Evolutionary conservation across 345 rosid genomes (phyloP).

Genomic region (Leavenworthia alabamica): DNA sequence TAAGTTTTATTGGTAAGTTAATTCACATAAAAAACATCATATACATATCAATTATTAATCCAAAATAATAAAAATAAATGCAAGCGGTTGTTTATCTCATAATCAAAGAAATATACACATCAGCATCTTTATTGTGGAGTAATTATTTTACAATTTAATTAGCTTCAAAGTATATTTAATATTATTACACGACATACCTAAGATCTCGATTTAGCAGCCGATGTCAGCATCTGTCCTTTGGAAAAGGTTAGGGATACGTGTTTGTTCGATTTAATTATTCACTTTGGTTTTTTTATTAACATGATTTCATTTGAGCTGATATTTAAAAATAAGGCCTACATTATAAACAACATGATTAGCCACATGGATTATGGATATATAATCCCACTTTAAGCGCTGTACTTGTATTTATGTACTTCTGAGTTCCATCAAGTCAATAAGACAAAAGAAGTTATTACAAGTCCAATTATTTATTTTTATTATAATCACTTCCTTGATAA

Average conservation of each 20-base stretch:
- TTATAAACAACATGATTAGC: slow-evolving; percentile 25
- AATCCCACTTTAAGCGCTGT: slow-evolving; percentile 35
- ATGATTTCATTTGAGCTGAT: slow-evolving; percentile 1
- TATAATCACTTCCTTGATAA: neutral
- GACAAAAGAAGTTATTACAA: slow-evolving; percentile 30
- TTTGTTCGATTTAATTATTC: slow-evolving; percentile 1
- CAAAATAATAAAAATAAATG: too few species aligned
- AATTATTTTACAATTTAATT: neutral
- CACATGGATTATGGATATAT: too few species aligned
- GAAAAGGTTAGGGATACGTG: slow-evolving; percentile 32
- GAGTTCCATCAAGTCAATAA: slow-evolving; percentile 29
- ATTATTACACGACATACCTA: slow-evolving; percentile 31
- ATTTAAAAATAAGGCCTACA: slow-evolving; percentile 17
- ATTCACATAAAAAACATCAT: neutral
- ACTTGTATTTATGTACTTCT: slow-evolving; percentile 33
- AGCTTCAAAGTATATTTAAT: neutral
- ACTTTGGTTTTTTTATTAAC: neutral
- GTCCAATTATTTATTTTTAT: neutral
- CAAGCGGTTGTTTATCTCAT: neutral
- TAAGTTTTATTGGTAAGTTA: neutral
- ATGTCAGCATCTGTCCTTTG: slow-evolving; percentile 30
- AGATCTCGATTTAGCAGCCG: slow-evolving; percentile 27
- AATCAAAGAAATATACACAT: slow-evolving; percentile 4
- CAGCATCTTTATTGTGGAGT: neutral
- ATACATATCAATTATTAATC: neutral